phyloP scores from a whole-genome alignment of 2,329 filamentous ascomycete genomes.

The Boeremia exigua region DNA sequence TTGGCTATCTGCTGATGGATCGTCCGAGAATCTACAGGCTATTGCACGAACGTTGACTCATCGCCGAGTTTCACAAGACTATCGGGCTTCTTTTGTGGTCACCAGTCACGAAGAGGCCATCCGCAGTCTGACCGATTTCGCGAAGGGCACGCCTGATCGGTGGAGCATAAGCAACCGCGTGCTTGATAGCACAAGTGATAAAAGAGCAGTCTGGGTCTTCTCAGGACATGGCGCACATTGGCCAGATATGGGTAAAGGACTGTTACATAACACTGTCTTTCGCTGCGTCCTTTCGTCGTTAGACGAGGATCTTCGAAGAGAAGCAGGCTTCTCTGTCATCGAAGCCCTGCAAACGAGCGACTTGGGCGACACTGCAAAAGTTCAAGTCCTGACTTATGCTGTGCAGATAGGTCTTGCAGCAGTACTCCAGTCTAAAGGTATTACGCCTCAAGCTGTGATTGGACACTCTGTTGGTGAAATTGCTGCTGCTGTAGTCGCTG shows the following conservation, averaged over 20 bases:
- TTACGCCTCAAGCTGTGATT: constrained; percentile 47
- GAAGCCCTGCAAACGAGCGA: constrained; percentile 24
- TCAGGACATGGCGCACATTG: constrained; percentile 55
- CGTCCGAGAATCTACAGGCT: constrained; percentile 18
- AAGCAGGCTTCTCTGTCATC: constrained; percentile 26
- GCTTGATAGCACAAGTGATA: constrained; percentile 18
- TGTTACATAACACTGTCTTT: constrained; percentile 39
- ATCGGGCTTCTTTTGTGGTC: constrained; percentile 35
- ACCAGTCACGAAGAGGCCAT: constrained; percentile 27
- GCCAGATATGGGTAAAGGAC: constrained; percentile 50
- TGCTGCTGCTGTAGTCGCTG: constrained; percentile 42
- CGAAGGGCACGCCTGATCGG: constrained; percentile 12
- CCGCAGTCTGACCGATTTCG: constrained; percentile 21
- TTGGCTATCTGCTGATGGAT: constrained; percentile 33
- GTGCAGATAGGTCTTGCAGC: constrained; percentile 46
- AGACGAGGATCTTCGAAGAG: constrained; percentile 28
- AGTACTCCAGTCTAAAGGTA: constrained; percentile 39
- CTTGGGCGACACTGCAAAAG: constrained; percentile 33
- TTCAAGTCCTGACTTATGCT: constrained; percentile 47
- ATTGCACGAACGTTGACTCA: constrained; percentile 38
- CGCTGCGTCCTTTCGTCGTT: constrained; percentile 29
- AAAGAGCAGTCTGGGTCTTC: constrained; percentile 48
- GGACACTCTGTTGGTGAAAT: constrained; percentile 54
- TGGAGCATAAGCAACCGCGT: constrained; percentile 17
- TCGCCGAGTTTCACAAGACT: constrained; percentile 45